Evolutionary conservation across 208 protist species (phyloP), one percentile per base, ranked within the genome.

Genomic region (Crithidia mellificae): DNA sequence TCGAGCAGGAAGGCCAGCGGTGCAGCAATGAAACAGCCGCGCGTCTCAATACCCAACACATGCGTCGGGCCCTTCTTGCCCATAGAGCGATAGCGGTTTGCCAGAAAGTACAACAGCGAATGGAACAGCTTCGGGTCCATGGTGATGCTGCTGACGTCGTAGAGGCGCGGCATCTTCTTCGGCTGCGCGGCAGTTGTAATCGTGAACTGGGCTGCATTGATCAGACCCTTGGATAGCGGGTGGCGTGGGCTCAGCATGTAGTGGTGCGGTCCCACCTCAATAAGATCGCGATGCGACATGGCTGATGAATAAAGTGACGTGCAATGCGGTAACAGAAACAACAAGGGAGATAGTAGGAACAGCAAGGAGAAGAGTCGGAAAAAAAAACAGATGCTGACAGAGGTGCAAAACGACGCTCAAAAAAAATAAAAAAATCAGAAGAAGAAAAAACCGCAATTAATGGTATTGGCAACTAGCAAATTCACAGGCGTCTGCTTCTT

Each of bases 121-220:
- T 83, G 44, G 63, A 96, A 92, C 6, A 94, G 70, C 5, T 44
- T 50, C 14, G 89, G 89, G 34, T 83, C 80, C 38, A 93, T 87
- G 0, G 87, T 94, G 54, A 96, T 83, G 81, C 66, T 88, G 65
- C 72, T 91, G 24, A 96, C 80, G 56, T 97, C 90, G 75, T 96
- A 95, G n/a, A 93, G 75, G 0, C 68, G 59, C 20, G 63, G 68
- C 22, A 72, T 32, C 20, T 38, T 50, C 38, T 27, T 61, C 8
- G 27, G 56, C 29, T 22, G 63, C 30, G 36, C 2, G 8, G 44
- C 43, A 17, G 36, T 43, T 1, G 52, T 27, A 30, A 63, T 36
- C 20, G 65, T 74, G 24, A 75, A 73, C 56, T 74, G 54, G 19
- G 69, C 46, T 6, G 63, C 47, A 6, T 77, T 51, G 32, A 59